Evolutionary conservation across 176 grass and related monocot genomes (phyloP), one percentile per base, ranked within the genome.

Genomic region (Paspalum notatum): DNA sequence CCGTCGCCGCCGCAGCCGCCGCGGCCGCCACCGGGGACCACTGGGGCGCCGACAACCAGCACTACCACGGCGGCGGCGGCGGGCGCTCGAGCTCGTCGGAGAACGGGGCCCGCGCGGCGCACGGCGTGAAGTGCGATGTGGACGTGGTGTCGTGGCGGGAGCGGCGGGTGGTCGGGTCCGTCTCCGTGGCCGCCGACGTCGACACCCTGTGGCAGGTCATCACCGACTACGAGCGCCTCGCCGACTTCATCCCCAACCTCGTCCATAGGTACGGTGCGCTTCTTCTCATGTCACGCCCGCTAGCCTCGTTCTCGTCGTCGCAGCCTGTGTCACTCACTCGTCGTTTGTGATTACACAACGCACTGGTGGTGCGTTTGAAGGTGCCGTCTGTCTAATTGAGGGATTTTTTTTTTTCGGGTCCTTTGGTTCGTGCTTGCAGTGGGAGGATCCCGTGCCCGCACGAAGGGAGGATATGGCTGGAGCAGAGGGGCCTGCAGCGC

Each of bases 101-200:
- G 66, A 20, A 24, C 1, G 83, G 62, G 37, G 16, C 54, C 8
- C 40, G 59, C 80, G 59, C 75, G 81, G 75, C 70, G 0, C 70
- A 55, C 13, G 38, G 43, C 26, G 90, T 94, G 77, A 83, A 82
- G 61, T 94, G 95, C 89, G 91, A 94, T 70, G 89, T 97, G 83
- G 90, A 94, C 68, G 90, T 98, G 38, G 84, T 98, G 72, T 98
- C 95, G 44, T 98, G 95, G 95, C 95, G 92, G 21, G 95, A 98
- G 92, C 86, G 90, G 41, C 83, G 89, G 27, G 85, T 98, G 77
- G 58, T 78, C 62, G 90, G 83, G 21, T 89, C 92, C 76, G 85
- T 98, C 39, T 22, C 69, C 21, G 90, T 91, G 65, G 83, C 85
- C 79, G 95, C 95, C 55, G 95, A 94, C 61, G 88, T 91, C 51